Base-by-base conservation (phyloP, 2,329 filamentous ascomycete species). In the Xylaria sp. region DNA sequence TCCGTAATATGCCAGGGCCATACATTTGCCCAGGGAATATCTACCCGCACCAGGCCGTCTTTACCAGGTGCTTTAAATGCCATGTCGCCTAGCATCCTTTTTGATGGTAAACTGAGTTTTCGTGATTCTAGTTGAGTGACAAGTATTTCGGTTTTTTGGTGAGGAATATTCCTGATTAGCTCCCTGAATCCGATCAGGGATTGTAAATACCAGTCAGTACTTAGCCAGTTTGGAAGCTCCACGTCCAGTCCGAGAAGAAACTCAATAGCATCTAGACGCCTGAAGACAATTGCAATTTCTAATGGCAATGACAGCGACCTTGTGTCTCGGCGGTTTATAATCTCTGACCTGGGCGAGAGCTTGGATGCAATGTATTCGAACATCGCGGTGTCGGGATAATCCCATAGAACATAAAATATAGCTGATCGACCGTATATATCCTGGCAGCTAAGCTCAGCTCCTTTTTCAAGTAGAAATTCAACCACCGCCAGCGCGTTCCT, bases 1-100 rank as follows among this genome's bases (percentile, higher is more conserved):
- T 18, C 2, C 2, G 13, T 15, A 7, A 8, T 46, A 44, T 13
- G 20, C 25, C 12, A 56, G 48, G 4, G 48, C 25, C 25, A 46
- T 65, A 65, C 63, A 57, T 59, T 44, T 48, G 13, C 12, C 56
- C 48, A 59, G 3, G 48, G 46, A 28, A 60, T 7, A 5, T 46
- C 32, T 2, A 63, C 7, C 63, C n/a, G 34, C 2, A 48, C 6
- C 10, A 20, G 46, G 8, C 3, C 20, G n/a, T 48, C n/a, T 48
- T 48, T 15, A 9, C n/a, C n/a, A 7, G 3, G 6, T 18, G 1
- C 8, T 13, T 18, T 10, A 2, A 44, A 44, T 46, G 2, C 15
- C 44, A 6, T 9, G 4, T 46, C 44, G 18, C 15, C 8, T 46
- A 46, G 44, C 18, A 28, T 28, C 28, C 3, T 28, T 28, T 28